Conservation (phyloP, 768 basidiomycete genomes). For the Boletus subcaerulescens region DNA sequence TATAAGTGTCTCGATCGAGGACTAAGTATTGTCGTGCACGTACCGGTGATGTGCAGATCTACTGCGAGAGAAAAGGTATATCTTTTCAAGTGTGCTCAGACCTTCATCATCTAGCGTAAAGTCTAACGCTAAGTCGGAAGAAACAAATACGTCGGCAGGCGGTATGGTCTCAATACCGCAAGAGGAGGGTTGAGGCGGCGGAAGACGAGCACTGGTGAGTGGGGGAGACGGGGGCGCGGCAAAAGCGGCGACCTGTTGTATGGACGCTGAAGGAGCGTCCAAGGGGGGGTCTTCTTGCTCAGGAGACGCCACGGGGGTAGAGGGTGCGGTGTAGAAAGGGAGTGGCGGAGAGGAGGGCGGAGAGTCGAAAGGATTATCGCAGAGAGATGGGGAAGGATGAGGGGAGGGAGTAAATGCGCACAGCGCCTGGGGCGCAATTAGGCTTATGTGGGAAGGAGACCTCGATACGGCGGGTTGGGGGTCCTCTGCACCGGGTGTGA, state of each 20-base stretch:
- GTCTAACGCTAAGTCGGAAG: conserved; percentile 34
- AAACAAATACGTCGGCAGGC: conserved; percentile 23
- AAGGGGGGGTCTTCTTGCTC: conserved; percentile 36
- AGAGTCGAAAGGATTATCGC: conserved; percentile 37
- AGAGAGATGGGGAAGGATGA: conserved; percentile 31
- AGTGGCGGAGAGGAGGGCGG: conserved; percentile 39
- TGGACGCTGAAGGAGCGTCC: conserved; percentile 17
- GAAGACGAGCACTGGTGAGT: conserved; percentile 18
- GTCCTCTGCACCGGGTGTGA: conserved; percentile 17
- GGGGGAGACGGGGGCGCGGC: conserved; percentile 24
- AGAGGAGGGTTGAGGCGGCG: conserved; percentile 24
- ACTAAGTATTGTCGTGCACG: conserved; percentile 4
- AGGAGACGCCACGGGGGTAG: conserved; percentile 42
- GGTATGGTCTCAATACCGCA: conserved; percentile 28
- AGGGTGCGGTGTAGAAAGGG: conserved; percentile 48
- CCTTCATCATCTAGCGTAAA: conserved; percentile 71
- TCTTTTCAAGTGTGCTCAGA: conserved; percentile 83
- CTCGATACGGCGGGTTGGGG: conserved; percentile 14
- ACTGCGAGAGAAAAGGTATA: conserved; percentile 86
- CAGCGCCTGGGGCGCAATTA: conserved; percentile 33
- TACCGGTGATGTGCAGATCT: conserved; percentile 59
- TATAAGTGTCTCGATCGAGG: conserved; percentile 7
- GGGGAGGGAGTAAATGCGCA: conserved; percentile 30
- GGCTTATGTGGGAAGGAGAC: conserved; percentile 33
- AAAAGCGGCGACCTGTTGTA: conserved; percentile 18